These are phyloP conservation scores for Botrytis pseudocinerea DNA, from an alignment of 2,329 filamentous ascomycete species.

Conservation along the genomic window DNA sequence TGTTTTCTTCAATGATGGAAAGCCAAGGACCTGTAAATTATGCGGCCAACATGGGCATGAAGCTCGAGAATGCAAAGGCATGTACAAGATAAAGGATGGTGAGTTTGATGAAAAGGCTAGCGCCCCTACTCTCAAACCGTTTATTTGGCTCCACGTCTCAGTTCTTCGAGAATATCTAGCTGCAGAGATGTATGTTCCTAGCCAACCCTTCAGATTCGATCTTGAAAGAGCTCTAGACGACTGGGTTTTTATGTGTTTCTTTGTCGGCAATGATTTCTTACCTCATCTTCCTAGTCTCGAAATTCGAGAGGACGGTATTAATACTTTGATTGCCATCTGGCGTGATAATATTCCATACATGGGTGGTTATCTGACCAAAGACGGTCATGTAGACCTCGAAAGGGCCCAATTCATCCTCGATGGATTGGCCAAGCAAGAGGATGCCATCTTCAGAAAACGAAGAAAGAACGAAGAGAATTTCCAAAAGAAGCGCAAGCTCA, in stretches of 20 bases:
- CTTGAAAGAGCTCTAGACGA: slow-evolving; percentile 93
- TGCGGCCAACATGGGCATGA: slow-evolving; percentile 94
- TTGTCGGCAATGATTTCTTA: slow-evolving; percentile 97
- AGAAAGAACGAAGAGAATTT: slow-evolving; percentile 83
- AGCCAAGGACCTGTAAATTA: slow-evolving; percentile 76
- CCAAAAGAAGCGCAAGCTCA: slow-evolving; percentile 76
- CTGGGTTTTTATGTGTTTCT: slow-evolving; percentile 99
- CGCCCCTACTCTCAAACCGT: slow-evolving; percentile 74
- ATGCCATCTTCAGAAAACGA: slow-evolving; percentile 85
- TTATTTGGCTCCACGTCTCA: slow-evolving; percentile 96
- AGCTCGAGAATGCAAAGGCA: slow-evolving; percentile 79
- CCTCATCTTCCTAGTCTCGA: slow-evolving; percentile 96
- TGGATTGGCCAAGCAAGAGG: slow-evolving; percentile 88
- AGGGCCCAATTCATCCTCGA: slow-evolving; percentile 85
- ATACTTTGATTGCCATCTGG: slow-evolving; percentile 96
- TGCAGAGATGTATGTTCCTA: slow-evolving; percentile 80
- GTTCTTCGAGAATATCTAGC: slow-evolving; percentile 90
- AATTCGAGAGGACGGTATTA: slow-evolving; percentile 95
- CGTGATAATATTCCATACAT: slow-evolving; percentile 86
- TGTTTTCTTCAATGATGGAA: slow-evolving; percentile 89
- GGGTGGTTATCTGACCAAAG: slow-evolving; percentile 95
- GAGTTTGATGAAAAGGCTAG: slow-evolving; percentile 82
- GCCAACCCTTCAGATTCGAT: slow-evolving; percentile 85
- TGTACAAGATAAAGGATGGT: slow-evolving; percentile 73
- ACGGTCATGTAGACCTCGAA: slow-evolving; percentile 85